Conservation (phyloP, 257 asterid species). For the Solanum pennellii region DNA sequence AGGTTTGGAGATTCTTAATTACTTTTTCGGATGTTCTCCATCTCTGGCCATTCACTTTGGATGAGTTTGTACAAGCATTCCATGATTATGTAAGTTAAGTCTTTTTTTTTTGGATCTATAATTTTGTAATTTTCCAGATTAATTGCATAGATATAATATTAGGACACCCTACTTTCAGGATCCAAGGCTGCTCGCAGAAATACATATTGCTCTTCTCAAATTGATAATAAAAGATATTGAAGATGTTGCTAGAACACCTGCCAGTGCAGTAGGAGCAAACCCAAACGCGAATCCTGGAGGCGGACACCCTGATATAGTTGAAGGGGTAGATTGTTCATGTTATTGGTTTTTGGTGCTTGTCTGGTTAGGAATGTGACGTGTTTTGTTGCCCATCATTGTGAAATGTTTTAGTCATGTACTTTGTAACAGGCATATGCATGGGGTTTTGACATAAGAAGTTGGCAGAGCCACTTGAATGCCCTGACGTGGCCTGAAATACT, state of each 20-base stretch:
- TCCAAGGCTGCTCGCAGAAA: slow-evolving; percentile 75
- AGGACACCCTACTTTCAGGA: slow-evolving; percentile 33
- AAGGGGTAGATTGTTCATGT: slow-evolving; percentile 52
- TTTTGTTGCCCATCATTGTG: not conserved
- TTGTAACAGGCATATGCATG: slow-evolving; percentile 72
- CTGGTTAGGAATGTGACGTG: slow-evolving; percentile 1
- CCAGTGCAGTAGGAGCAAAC: slow-evolving; percentile 31
- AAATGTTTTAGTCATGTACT: slow-evolving; percentile 7
- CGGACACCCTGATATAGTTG: slow-evolving; percentile 71
- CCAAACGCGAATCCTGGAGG: slow-evolving; percentile 53
- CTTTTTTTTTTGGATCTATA: not conserved
- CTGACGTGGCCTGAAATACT: slow-evolving; percentile 93
- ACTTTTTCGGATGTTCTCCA: slow-evolving; percentile 82
- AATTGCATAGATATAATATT: not conserved
- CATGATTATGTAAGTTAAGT: slow-evolving; percentile 52
- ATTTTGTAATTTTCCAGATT: not conserved
- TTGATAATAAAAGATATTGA: slow-evolving; percentile 70
- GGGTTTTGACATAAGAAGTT: slow-evolving; percentile 84
- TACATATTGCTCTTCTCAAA: slow-evolving; percentile 71
- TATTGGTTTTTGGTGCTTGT: not conserved
- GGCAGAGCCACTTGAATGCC: slow-evolving; percentile 68
- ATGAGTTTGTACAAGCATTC: slow-evolving; percentile 71
- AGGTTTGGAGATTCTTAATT: slow-evolving; percentile 91
- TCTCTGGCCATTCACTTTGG: slow-evolving; percentile 92
- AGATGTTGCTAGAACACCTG: slow-evolving; percentile 64